These are phyloP conservation scores for Coemansia furcata DNA, from an alignment of 192 early-diverging fungal genomes.

Conservation along the genomic window DNA sequence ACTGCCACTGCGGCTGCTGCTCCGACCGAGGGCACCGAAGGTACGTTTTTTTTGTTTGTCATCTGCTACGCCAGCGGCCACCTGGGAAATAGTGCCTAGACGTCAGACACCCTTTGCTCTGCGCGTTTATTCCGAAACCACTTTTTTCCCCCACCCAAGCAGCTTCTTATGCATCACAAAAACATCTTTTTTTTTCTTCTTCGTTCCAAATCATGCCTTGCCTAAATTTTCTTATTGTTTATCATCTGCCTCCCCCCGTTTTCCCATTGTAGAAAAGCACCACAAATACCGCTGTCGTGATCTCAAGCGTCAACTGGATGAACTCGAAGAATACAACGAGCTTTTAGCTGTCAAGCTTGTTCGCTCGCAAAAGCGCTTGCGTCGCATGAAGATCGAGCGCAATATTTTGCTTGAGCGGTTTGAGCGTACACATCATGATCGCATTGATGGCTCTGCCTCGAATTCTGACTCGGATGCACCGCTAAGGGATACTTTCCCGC, in stretches of 20 bases:
- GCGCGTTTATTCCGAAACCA: not conserved
- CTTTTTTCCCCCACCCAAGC: not conserved
- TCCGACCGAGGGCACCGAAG: conserved; percentile 9
- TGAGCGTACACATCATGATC: conserved; percentile 30
- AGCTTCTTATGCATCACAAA: not conserved
- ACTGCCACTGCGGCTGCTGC: conserved; percentile 4
- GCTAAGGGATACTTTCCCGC: conserved; percentile 43
- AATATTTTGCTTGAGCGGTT: conserved; percentile 47
- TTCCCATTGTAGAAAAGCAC: conserved; percentile 40
- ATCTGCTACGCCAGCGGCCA: not conserved
- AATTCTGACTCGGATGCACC: conserved; percentile 38
- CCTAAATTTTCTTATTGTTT: not conserved
- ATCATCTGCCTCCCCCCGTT: not conserved
- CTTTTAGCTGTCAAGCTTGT: conserved; percentile 43
- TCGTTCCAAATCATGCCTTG: not conserved
- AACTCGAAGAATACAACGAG: conserved; percentile 55
- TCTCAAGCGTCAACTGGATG: conserved; percentile 50
- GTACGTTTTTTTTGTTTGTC: conserved; percentile 5
- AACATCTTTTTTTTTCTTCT: not conserved
- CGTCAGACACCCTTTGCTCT: not conserved
- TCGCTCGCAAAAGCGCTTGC: conserved; percentile 45
- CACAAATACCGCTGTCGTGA: conserved; percentile 54
- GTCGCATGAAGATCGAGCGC: conserved; percentile 50
- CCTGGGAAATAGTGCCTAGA: not conserved
- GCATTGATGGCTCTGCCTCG: conserved; percentile 29